phyloP scores from a whole-genome alignment of 2,329 filamentous ascomycete species.

The Arthroderma sp. region DNA sequence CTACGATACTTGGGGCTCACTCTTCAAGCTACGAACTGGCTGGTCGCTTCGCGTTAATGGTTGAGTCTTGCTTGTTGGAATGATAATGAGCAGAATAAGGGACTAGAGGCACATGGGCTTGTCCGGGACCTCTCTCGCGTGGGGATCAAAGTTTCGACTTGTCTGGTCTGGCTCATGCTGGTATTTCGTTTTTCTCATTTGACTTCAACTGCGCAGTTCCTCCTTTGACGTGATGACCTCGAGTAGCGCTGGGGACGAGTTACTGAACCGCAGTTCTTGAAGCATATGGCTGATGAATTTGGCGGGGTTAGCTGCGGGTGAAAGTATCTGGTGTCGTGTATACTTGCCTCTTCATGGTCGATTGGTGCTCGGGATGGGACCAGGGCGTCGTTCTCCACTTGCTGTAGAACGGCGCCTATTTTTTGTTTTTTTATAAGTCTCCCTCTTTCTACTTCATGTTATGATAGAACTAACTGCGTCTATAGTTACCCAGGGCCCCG shows the following conservation, averaged over 20 bases:
- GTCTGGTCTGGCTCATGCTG: slow-evolving; percentile 43
- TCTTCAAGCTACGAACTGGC: too few relatives aligned
- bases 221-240: neutral
- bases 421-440: slow-evolving; percentile 29
- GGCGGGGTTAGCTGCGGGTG: slow-evolving; percentile 9
- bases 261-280: neutral
- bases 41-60: too few relatives aligned
- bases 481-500: too few relatives aligned
- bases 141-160: slow-evolving; percentile 92
- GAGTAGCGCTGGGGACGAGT: too few relatives aligned
- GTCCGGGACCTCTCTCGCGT: slow-evolving; percentile 74
- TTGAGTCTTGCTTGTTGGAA: neutral
- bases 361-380: too few relatives aligned
- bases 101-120: slow-evolving; percentile 18
- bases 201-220: slow-evolving; percentile 6
- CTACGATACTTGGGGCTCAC: too few relatives aligned
- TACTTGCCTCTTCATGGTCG: too few relatives aligned
- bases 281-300: slow-evolving; percentile 7
- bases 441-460: slow-evolving; percentile 8
- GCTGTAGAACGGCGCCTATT: slow-evolving; percentile 14
- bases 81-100: slow-evolving; percentile 5
- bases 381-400: slow-evolving; percentile 8
- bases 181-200: slow-evolving; percentile 9
- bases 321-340: neutral
- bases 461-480: slow-evolving; percentile 19